Conservation (phyloP, 225 moss, liverwort and hornwort genomes). For the Climacium dendroides region DNA sequence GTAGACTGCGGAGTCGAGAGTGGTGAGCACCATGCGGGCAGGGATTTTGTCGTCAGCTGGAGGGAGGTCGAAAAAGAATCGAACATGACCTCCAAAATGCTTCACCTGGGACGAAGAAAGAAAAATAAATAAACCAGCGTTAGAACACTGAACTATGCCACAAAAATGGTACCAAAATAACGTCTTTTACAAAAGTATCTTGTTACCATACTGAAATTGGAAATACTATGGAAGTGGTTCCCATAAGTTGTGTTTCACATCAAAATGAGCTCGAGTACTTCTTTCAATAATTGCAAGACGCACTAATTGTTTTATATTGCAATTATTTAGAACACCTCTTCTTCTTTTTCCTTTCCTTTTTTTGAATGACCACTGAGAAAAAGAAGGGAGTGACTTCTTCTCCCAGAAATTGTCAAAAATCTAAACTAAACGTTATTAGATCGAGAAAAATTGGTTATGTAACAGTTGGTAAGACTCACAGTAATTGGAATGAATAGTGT, state of each 20-base stretch:
- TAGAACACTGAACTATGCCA: not conserved
- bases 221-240: not conserved
- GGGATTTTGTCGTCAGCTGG: constrained; percentile 66
- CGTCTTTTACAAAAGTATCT: not conserved
- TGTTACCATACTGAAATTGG: not conserved
- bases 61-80: constrained; percentile 71
- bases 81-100: constrained; percentile 72
- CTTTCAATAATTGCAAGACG: not conserved
- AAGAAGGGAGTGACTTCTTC: not conserved
- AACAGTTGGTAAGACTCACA: not conserved
- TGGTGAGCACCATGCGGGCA: constrained; percentile 88
- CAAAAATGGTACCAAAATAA: not conserved
- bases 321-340: not conserved
- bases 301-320: not conserved
- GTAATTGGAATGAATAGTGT: not conserved
- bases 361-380: not conserved
- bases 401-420: not conserved
- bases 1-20: constrained; percentile 76
- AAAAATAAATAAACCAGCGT: not conserved
- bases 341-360: not conserved
- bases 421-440: not conserved
- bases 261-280: not conserved
- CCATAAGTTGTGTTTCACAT: not conserved
- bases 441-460: not conserved
- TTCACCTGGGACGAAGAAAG: constrained; percentile 37